phyloP scores from a whole-genome alignment of 352 stramenopile genomes.

The Phytophthora ramorum region DNA sequence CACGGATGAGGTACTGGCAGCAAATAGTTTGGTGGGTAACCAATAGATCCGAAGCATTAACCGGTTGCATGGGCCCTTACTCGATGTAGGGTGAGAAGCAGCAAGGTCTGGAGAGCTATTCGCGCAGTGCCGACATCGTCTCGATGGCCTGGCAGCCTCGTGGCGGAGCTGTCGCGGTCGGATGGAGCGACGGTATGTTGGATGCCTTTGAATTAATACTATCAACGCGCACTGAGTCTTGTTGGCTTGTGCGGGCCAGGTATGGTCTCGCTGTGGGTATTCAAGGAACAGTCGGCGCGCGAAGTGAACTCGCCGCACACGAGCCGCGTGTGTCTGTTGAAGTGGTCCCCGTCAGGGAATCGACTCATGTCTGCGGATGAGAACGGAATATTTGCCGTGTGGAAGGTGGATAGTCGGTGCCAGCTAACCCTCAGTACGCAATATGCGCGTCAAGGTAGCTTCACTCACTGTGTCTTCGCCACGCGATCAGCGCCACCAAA shows the following conservation, averaged over 20 bases:
- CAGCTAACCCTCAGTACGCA: slow-evolving; percentile 83
- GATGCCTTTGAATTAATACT: neutral
- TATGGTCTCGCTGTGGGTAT: slow-evolving; percentile 87
- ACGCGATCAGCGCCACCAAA: slow-evolving; percentile 44
- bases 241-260: slow-evolving; percentile 35
- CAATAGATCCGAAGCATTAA: too few relatives aligned
- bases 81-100: slow-evolving; percentile 71
- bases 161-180: slow-evolving; percentile 74
- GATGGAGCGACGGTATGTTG: slow-evolving; percentile 80
- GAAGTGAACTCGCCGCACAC: slow-evolving; percentile 88
- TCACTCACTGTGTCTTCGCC: slow-evolving; percentile 91
- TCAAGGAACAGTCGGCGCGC: slow-evolving; percentile 70
- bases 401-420: slow-evolving; percentile 85
- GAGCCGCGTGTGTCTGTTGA: slow-evolving; percentile 79
- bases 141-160: slow-evolving; percentile 91
- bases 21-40: neutral
- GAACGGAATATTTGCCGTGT: slow-evolving; percentile 83
- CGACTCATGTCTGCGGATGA: slow-evolving; percentile 91
- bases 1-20: slow-evolving; percentile 76
- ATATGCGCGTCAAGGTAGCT: slow-evolving; percentile 85
- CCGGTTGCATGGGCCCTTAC: neutral
- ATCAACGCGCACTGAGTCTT: neutral
- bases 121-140: slow-evolving; percentile 71
- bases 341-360: slow-evolving; percentile 89
- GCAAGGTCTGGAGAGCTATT: slow-evolving; percentile 59